A percentile compares a stretch with the other conserved stretches of the same genome.
phyloP scores from a whole-genome alignment of 331 rosid species.

The Ulmus americana region DNA sequence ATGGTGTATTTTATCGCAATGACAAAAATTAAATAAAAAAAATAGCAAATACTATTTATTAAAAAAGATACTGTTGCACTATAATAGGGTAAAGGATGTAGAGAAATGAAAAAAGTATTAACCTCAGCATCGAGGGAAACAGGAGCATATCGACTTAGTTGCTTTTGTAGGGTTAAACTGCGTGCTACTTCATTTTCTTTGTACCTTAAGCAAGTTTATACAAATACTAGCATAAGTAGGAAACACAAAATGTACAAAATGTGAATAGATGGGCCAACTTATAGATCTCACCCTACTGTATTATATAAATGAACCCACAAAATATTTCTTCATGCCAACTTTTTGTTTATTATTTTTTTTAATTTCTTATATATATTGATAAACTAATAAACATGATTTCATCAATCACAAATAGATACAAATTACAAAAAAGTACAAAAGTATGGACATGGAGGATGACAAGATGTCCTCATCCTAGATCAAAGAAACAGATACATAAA shows the following conservation, averaged over 20 bases:
- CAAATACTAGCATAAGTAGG: conserved; percentile 24
- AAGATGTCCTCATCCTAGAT: no score
- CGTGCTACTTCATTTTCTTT: conserved; percentile 47
- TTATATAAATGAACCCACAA: neutral
- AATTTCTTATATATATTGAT: no score
- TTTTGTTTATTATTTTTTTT: neutral
- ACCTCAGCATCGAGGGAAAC: conserved; percentile 71
- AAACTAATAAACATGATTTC: no score
- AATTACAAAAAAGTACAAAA: no score
- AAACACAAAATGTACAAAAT: neutral
- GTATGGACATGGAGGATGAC: no score
- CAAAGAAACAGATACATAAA: no score
- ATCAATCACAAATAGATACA: no score
- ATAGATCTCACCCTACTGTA: neutral
- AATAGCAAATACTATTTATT: neutral
- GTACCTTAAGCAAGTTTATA: conserved; percentile 55
- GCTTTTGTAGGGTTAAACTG: conserved; percentile 56
- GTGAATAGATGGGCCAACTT: neutral
- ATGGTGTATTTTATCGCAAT: neutral
- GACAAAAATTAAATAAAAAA: neutral
- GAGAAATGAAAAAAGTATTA: conserved; percentile 9
- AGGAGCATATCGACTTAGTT: conserved; percentile 68
- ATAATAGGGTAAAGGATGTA: neutral
- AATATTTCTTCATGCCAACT: neutral
- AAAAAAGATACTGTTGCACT: conserved; percentile 1